Percentiles rank a stretch among this genome's conserved stretches.
These are phyloP conservation scores for Magnusiomyces ingens DNA, from an alignment of 1,139 yeast genomes.

Conservation along the genomic window DNA sequence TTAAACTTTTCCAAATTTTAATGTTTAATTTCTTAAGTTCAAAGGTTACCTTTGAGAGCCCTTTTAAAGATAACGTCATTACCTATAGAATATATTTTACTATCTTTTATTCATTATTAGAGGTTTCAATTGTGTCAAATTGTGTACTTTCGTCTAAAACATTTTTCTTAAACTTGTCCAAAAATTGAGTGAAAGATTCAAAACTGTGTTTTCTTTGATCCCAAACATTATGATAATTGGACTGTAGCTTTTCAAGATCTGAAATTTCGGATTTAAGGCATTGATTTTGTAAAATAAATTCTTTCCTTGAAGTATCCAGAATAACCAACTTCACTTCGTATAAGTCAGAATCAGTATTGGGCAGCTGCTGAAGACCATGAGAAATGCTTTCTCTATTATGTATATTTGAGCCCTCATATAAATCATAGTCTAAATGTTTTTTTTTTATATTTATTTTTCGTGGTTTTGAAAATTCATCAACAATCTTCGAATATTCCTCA, in stretches of 20 bases:
- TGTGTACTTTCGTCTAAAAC: background rate
- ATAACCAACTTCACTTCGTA: background rate
- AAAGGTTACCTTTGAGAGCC: background rate
- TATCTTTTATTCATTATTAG: background rate
- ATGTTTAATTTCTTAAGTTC: background rate
- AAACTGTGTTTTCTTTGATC: background rate
- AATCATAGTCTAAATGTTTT: background rate
- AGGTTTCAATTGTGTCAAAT: background rate
- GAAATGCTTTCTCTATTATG: background rate
- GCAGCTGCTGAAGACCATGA: background rate
- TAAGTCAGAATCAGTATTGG: background rate
- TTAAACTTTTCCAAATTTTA: background rate
- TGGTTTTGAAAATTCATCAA: slow-evolving; percentile 4
- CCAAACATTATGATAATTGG: background rate
- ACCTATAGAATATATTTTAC: background rate
- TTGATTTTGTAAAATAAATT: background rate
- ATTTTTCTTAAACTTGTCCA: background rate
- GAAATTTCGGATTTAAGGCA: background rate
- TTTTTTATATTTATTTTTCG: slow-evolving; percentile 1
- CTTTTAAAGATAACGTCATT: no score
- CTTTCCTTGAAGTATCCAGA: background rate
- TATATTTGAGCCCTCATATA: background rate
- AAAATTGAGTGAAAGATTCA: background rate
- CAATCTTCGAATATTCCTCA: slow-evolving; percentile 3
- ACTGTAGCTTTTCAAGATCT: background rate